Evolutionary conservation across 164 flowering plant genomes (phyloP), one percentile per base, ranked within the genome.

Genomic region (Nelumbo lutea): DNA sequence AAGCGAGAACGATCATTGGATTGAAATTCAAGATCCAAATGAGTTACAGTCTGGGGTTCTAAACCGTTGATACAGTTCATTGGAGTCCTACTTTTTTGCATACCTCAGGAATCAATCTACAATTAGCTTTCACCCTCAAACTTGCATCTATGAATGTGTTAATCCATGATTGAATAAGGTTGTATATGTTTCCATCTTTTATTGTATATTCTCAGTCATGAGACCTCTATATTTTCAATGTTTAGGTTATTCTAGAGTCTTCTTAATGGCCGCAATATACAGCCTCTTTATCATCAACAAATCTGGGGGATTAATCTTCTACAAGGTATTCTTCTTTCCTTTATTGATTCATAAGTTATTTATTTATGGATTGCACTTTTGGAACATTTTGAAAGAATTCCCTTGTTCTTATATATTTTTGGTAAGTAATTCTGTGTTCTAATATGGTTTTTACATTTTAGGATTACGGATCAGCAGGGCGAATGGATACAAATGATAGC

Each of bases 401-500:
- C 44, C 44, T 2, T 62, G 10, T 57, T 38, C 9, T 2, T 62
- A 6, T 43, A 59, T 27, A 27, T 27, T 27, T 27, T 27, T 27
- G 27, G 27, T 27, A 27, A 27, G 27, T 27, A 27, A 27, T 27
- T 27, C 27, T 27, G 27, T 27, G 27, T 27, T 27, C 27, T 27
- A 27, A 27, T 27, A 27, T 27, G 27, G 27, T 27, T 27, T 27
- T 27, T 27, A 27, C 27, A 27, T 27, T 27, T 27, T 27, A 90
- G 97, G 97, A 93, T 73, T 90, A 87, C 78, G 97, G 97, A 42
- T 91, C 97, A 1, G 80, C 95, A 1, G 94, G 96, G 47, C 73
- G 97, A 39, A 94, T 94, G 97, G 97, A 89, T 64, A 94, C 98
- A 3, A 94, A 94, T 70, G 96, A 91, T 61, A 91, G 90, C 73